Evolutionary conservation across 2,329 filamentous ascomycete genomes (phyloP), one percentile per base, ranked within the genome.

Genomic region (Zalaria obscura): DNA sequence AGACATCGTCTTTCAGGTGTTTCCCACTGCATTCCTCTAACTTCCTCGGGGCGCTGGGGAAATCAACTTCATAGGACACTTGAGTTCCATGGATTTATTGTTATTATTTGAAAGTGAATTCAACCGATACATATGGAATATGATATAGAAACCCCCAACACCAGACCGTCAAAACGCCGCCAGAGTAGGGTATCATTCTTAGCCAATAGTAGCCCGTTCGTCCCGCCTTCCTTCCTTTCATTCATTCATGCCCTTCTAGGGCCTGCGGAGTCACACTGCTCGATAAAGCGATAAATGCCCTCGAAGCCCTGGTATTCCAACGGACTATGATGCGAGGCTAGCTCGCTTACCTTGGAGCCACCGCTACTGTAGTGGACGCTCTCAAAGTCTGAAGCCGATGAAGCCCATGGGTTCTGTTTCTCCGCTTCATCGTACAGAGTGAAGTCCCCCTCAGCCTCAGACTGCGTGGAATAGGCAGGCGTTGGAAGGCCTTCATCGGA

Each of bases 201-300:
- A 7, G 29, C 29, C 29, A 32, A 32, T 7, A n/a, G n/a, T 32
- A 32, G n/a, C 29, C n/a, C 29, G 29, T n/a, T 32, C 29, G 7
- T 32, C 36, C 18, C 18, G 18, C 18, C 18, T 18, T 18, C 18
- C 18, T 18, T 18, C 18, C 18, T 18, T 18, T 18, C 18, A 18
- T 18, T 18, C 18, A 18, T 18, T 18, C 18, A 18, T 18, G 18
- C 18, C 5, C 40, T 9, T 33, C 35, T 39, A 58, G 49, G 43
- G 51, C 50, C 50, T 58, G 29, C 52, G 43, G 33, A 66, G 55
- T 80, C 76, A 50, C 77, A 78, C 48, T 79, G 70, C 50, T 77
- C 72, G 44, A 82, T 65, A 52, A 82, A 82, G 39, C 68, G 67
- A 51, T 78, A 76, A 29, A 83, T 80, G 3, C 77, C 78, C 52